A percentile compares a stretch with the other conserved stretches of the same genome.
phyloP scores from a whole-genome alignment of 208 protist species.

The Wallacemonas sp. region DNA sequence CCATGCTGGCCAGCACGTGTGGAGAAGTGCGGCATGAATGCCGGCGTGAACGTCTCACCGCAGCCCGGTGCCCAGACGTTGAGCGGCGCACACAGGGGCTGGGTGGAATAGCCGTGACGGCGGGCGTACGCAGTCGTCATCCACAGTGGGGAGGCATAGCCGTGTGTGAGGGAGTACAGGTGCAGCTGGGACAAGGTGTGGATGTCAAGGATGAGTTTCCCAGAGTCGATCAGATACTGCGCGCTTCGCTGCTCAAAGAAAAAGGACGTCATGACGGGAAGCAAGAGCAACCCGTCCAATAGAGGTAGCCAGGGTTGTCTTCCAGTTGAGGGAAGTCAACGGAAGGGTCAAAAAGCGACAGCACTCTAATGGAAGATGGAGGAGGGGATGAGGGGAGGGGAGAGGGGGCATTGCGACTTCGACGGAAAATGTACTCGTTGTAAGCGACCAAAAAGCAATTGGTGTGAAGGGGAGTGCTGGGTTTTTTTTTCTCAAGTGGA shows the following conservation, averaged over 20 bases:
- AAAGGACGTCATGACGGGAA: not conserved
- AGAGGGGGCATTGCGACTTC: too few relatives aligned
- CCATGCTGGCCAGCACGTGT: not conserved
- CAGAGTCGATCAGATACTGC: constrained; percentile 6
- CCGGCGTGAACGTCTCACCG: not conserved
- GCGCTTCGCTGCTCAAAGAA: not conserved
- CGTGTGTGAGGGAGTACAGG: not conserved
- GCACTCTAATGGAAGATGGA: too few relatives aligned
- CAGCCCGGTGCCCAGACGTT: constrained; percentile 4
- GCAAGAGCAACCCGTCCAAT: not conserved
- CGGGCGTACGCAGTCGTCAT: not conserved
- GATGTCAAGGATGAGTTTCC: not conserved
- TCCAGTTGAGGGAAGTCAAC: not conserved
- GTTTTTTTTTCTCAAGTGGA: too few relatives aligned
- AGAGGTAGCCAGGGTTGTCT: too few relatives aligned
- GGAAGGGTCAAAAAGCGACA: not conserved
- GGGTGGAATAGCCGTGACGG: not conserved
- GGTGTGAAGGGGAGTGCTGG: too few relatives aligned
- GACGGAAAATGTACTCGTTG: too few relatives aligned
- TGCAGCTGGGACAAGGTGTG: not conserved
- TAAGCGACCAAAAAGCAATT: too few relatives aligned
- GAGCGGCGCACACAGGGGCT: not conserved
- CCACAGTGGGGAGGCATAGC: constrained; percentile 5
- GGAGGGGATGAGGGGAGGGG: too few relatives aligned
- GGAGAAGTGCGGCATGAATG: not conserved